Percentiles rank a stretch among this genome's conserved stretches.
phyloP scores from a whole-genome alignment of 139 green algal species.

The Ettlia oleoabundans region DNA sequence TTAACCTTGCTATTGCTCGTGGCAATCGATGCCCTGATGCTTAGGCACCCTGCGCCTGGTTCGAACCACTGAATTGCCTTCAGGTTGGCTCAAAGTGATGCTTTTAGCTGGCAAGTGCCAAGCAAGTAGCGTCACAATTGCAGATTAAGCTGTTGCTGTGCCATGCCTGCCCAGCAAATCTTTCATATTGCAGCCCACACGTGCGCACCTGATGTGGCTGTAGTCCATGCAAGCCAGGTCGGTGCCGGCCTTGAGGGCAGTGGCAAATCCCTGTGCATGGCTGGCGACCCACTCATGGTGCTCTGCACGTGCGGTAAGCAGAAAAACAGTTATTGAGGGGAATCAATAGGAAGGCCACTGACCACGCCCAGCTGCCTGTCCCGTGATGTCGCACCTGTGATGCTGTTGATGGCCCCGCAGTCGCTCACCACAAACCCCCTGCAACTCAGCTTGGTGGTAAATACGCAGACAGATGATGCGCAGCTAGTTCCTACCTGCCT shows the following conservation, averaged over 20 bases:
- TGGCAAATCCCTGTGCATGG: conserved; percentile 6
- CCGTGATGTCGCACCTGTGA: neutral
- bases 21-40: too few species aligned
- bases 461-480: too few species aligned
- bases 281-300: conserved; percentile 1
- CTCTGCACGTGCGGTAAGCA: neutral
- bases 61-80: too few species aligned
- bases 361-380: neutral
- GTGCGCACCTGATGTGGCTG: neutral
- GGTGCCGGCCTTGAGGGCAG: conserved; percentile 33
- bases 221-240: conserved; percentile 46
- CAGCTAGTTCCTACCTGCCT: too few species aligned
- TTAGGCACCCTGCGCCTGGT: too few species aligned
- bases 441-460: too few species aligned
- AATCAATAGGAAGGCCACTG: neutral
- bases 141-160: neutral
- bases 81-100: too few species aligned
- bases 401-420: conserved; percentile 42
- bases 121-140: neutral
- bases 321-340: neutral
- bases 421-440: conserved; percentile 56
- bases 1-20: too few species aligned
- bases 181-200: neutral
- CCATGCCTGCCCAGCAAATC: too few species aligned
- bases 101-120: too few species aligned